Evolutionary conservation across 2,329 filamentous ascomycete species (phyloP), one percentile per base, ranked within the genome.

Genomic region (Dothistroma septosporum): DNA sequence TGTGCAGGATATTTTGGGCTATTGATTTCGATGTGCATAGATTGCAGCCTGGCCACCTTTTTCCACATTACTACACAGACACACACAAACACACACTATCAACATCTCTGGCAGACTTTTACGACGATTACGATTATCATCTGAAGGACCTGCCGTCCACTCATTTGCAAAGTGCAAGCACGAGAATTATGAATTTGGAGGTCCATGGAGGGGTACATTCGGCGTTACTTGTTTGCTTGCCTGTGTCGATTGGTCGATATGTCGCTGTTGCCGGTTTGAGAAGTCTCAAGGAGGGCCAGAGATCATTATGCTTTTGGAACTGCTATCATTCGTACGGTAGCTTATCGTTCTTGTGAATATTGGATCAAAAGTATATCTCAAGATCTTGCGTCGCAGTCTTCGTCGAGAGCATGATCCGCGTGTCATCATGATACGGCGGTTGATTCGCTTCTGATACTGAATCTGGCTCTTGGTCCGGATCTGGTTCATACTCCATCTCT

Each of bases 101-200:
- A 53, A 60, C 52, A 64, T 64, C 63, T 64, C 66, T 65, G 68
- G 68, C 67, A 69, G 67, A 65, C 65, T 63, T 56, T 64, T 46
- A 66, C 62, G 57, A 69, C 61, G 37, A 58, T 48, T 11, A 53
- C 48, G n/a, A 58, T 56, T 44, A 57, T 60, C 57, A 56, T 49
- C 52, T 54, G 35, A 46, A 58, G 64, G 64, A 64, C 61, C 66
- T 70, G 69, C 69, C 67, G 68, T 70, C 65, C 69, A 61, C 66
- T 71, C 69, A 37, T 69, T 70, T 61, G 52, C 50, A 53, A 16
- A 32, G 31, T 35, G n/a, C 22, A 28, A 53, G 16, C 12, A 50
- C 33, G 22, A 53, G 22, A 31, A 53, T 6, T 24, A 53, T 31
- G 31, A 32, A 2, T 35, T 35, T 11, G 50, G 24, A 7, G 24